phyloP scores from a whole-genome alignment of 306 rosid species.

The Castanopsis chinensis region DNA sequence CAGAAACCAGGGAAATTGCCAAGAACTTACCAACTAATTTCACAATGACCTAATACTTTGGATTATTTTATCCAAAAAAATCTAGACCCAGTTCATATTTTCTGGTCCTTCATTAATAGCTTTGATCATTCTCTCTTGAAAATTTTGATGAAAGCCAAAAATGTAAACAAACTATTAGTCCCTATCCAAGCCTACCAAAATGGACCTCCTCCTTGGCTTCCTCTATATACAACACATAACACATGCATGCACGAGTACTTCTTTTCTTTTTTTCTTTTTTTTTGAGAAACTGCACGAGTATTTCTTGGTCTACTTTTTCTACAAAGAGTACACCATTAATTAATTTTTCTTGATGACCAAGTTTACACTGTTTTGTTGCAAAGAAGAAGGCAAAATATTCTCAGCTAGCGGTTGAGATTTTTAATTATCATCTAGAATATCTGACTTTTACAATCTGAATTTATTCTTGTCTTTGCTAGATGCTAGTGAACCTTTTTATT shows the following conservation, averaged over 20 bases:
- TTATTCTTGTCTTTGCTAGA: neutral
- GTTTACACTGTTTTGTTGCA: neutral
- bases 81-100: neutral
- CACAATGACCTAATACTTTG: neutral
- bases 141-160: neutral
- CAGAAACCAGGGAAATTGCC: slow-evolving; percentile 16
- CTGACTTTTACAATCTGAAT: neutral
- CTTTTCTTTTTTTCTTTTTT: no score
- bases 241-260: neutral
- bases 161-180: neutral
- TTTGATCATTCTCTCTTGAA: neutral
- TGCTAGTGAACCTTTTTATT: neutral
- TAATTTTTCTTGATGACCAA: neutral
- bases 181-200: neutral
- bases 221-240: neutral
- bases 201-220: neutral
- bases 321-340: neutral
- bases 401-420: neutral
- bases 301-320: neutral
- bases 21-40: slow-evolving; percentile 10
- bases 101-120: neutral
- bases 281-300: neutral
- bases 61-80: neutral
- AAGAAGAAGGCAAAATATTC: neutral
- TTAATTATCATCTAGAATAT: neutral